Conservation (phyloP, 2,329 filamentous ascomycete species). For the Pseudocercospora pini-densiflorae region DNA sequence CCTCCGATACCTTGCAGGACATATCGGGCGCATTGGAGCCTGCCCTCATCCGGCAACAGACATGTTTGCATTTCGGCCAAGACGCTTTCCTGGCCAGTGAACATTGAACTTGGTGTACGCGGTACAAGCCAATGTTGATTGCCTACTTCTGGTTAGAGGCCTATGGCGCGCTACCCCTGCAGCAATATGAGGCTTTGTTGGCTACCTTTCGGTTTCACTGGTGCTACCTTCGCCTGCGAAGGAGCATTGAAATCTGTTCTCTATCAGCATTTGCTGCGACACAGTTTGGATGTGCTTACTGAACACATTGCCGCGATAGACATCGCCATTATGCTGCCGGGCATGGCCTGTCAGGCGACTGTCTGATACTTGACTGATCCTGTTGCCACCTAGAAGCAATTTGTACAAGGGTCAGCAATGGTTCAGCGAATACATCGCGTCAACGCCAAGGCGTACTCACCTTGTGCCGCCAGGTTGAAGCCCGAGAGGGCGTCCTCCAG, state of each 20-base stretch:
- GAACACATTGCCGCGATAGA: neutral
- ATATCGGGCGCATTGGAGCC: neutral
- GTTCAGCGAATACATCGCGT: too few species aligned
- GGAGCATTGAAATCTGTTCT: neutral
- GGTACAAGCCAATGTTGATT: slow-evolving; percentile 6
- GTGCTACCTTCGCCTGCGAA: neutral
- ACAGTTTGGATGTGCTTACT: neutral
- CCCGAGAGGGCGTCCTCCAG: too few species aligned
- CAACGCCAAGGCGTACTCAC: too few species aligned
- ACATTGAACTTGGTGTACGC: neutral
- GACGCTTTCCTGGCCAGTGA: neutral
- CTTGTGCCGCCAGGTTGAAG: too few species aligned
- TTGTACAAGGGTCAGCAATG: too few species aligned
- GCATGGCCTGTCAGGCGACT: too few species aligned
- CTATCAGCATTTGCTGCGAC: neutral
- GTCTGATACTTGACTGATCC: too few species aligned
- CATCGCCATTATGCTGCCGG: neutral
- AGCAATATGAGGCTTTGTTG: neutral
- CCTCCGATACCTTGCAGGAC: slow-evolving; percentile 9
- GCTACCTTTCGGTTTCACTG: neutral
- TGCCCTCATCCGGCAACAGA: neutral
- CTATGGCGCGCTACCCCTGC: too few species aligned
- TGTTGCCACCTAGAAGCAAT: too few species aligned
- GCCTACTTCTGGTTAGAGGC: neutral
- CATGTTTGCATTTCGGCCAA: neutral